Percentiles rank a stretch among this genome's conserved stretches.
These are phyloP conservation scores for Fusarium tricinctum DNA, from an alignment of 2,329 filamentous ascomycete species.

Conservation along the genomic window DNA sequence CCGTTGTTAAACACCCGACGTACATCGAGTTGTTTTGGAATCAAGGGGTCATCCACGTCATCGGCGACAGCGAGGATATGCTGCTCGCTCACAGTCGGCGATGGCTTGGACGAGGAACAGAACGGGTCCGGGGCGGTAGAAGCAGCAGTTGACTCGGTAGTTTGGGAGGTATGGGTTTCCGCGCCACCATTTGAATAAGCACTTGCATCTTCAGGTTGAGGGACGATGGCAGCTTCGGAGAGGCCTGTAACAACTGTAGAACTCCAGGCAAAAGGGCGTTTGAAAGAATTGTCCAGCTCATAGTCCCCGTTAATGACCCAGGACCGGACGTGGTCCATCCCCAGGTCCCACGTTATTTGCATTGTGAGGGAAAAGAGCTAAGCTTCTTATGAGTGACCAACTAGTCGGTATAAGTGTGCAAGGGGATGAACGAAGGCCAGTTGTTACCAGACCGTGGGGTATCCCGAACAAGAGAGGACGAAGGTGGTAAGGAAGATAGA, in stretches of 20 bases:
- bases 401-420: conserved; percentile 17
- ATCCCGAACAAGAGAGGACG: not conserved
- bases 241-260: conserved; percentile 47
- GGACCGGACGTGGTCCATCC: conserved; percentile 50
- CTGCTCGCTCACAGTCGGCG: conserved; percentile 19
- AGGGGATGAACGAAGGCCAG: conserved; percentile 1
- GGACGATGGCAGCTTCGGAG: conserved; percentile 42
- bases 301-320: conserved; percentile 48
- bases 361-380: conserved; percentile 34
- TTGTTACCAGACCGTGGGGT: not conserved
- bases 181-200: conserved; percentile 31
- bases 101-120: conserved; percentile 14
- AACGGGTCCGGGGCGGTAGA: conserved; percentile 29
- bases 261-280: conserved; percentile 45
- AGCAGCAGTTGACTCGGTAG: conserved; percentile 29
- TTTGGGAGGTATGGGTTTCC: conserved; percentile 19
- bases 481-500: conserved; percentile 2
- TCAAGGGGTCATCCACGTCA: conserved; percentile 41
- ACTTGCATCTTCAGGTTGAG: conserved; percentile 42
- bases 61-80: conserved; percentile 35
- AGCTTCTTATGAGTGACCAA: conserved; percentile 22
- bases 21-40: conserved; percentile 41
- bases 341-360: conserved; percentile 50
- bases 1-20: conserved; percentile 44
- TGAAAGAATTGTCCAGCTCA: conserved; percentile 38